Evolutionary conservation across 177 flowering plant species (phyloP), one percentile per base, ranked within the genome.

Genomic region (Tripterygium wilfordii): DNA sequence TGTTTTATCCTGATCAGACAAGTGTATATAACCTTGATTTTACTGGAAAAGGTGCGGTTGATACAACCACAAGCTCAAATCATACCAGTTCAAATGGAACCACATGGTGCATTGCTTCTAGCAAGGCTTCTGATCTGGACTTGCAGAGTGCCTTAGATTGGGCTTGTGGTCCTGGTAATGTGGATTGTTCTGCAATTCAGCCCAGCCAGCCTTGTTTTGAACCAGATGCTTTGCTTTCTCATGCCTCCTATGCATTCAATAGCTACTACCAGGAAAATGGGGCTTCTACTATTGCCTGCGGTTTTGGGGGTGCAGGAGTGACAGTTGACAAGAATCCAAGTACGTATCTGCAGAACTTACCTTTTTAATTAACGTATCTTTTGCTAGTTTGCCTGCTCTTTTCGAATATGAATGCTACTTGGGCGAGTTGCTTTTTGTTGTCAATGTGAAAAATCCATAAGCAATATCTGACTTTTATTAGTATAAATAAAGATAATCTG

Each of bases 101-200:
- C n/a, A 42, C 82, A 24, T 91, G 96, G 96, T 91, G 98, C 61
- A 75, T 91, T 46, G 96, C 96, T 32, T 74, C 89, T 8, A 36
- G 71, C 30, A 80, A 63, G 42, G 91, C 95, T 47, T 64, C 89
- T 8, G 92, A 82, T 39, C 51, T 57, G 39, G 81, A 83, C 48
- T 63, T 91, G 70, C 71, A 79, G 65, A 82, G 55, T 65, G 98
- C 88, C 4, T 41, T 91, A 39, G 82, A 92, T 64, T 92, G 97
- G 96, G 97, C 97, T 22, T 92, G 99, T 63, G 89, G 97, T 22
- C 36, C 91, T 12, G 99, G 96, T 32, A 84, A 85, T 54, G 95
- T 89, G 33, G 99, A 92, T 56, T 92, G 99, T 42, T 77, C 97
- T 3, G 78, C 99, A 18, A 77, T 92, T 48, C 99, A 89, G 64